These are phyloP conservation scores for Entomortierella chlamydospora DNA, from an alignment of 192 early-diverging fungal species.

Conservation along the genomic window DNA sequence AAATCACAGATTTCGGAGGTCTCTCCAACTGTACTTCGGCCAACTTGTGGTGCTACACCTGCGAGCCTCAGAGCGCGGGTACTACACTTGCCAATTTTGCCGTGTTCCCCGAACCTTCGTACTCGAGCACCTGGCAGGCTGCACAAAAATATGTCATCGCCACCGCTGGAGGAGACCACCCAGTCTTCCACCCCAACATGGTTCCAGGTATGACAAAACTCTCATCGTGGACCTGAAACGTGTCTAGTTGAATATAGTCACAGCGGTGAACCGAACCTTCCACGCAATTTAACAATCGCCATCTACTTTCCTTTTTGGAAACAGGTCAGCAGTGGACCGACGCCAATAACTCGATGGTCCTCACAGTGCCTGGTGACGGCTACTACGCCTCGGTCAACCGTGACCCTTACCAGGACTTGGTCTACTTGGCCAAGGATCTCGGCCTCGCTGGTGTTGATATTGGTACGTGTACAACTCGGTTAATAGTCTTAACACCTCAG, in stretches of 20 bases:
- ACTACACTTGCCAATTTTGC: slow-evolving; percentile 45
- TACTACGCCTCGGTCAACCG: slow-evolving; percentile 36
- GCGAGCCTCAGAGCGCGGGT: slow-evolving; percentile 45
- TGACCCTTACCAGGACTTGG: slow-evolving; percentile 52
- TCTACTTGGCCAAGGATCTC: slow-evolving; percentile 49
- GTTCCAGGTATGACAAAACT: slow-evolving; percentile 20
- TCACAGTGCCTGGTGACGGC: slow-evolving; percentile 31
- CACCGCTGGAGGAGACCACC: slow-evolving; percentile 23
- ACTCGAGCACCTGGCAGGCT: slow-evolving; percentile 27
- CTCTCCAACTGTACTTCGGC: slow-evolving; percentile 32
- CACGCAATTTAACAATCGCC: too few species aligned
- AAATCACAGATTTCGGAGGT: slow-evolving; percentile 38
- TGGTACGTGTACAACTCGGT: slow-evolving; percentile 10
- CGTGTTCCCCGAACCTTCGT: slow-evolving; percentile 46
- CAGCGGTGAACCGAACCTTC: too few species aligned
- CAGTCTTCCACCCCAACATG: slow-evolving; percentile 48
- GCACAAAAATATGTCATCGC: slow-evolving; percentile 21
- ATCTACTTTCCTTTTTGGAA: too few species aligned
- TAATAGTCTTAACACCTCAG: too few species aligned
- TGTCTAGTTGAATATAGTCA: too few species aligned
- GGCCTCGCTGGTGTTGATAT: slow-evolving; percentile 43
- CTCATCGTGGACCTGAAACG: too few species aligned
- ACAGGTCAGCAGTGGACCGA: slow-evolving; percentile 33
- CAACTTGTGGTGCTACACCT: slow-evolving; percentile 57
- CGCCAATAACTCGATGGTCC: slow-evolving; percentile 16